Conservation (phyloP, 495 filamentous ascomycete species). For the Evansstolkia leycettana region DNA sequence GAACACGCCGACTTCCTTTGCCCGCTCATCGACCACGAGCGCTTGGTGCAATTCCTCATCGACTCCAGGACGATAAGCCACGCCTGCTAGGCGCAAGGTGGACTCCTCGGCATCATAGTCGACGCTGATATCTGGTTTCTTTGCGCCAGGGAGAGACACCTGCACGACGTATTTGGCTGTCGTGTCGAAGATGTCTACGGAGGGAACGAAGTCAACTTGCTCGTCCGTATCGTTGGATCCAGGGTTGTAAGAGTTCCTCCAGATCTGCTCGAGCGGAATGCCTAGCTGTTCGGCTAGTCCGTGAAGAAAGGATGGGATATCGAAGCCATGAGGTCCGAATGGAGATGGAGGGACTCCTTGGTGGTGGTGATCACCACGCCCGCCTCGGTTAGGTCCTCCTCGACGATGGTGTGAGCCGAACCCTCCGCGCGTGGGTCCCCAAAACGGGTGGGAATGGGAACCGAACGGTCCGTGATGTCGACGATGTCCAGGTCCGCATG, state of each 20-base stretch:
- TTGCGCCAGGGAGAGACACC: conserved; percentile 61
- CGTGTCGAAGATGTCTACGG: conserved; percentile 62
- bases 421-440: not conserved
- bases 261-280: conserved; percentile 11
- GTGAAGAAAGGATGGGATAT: conserved; percentile 16
- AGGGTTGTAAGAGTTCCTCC: conserved; percentile 6
- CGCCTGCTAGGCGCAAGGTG: conserved; percentile 52
- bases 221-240: conserved; percentile 8
- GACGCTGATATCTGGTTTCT: conserved; percentile 65
- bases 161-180: conserved; percentile 51
- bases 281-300: conserved; percentile 24
- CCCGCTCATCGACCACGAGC: conserved; percentile 50
- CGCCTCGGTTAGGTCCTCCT: too few species aligned
- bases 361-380: conserved; percentile 7
- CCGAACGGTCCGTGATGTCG: not conserved
- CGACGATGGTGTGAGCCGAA: not conserved
- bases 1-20: conserved; percentile 53
- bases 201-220: conserved; percentile 45
- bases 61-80: conserved; percentile 53
- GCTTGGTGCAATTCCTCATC: conserved; percentile 59
- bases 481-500: not conserved
- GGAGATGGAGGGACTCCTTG: conserved; percentile 4
- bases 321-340: not conserved
- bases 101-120: conserved; percentile 59
- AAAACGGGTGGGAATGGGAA: too few species aligned